Percentiles rank a stretch among this genome's conserved stretches.
These are phyloP conservation scores for Monosporascus sp. DNA, from an alignment of 2,329 filamentous ascomycete genomes.

Conservation along the genomic window DNA sequence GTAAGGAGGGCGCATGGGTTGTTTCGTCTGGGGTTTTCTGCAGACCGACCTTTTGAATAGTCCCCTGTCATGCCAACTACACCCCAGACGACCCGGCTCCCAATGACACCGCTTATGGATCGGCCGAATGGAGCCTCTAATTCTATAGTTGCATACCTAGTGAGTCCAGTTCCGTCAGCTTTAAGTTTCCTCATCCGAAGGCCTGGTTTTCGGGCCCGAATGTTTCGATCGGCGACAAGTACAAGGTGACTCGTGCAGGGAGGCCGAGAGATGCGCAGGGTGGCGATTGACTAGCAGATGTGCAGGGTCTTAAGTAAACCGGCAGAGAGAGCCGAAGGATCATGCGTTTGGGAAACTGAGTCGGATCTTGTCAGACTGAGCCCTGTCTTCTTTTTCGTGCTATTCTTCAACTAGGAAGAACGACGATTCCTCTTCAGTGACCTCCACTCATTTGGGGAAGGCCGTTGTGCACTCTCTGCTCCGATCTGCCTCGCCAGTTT, in stretches of 20 bases:
- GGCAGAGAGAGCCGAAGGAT: no score
- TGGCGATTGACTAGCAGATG: neutral
- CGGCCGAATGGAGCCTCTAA: conserved; percentile 9
- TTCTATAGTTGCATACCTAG: neutral
- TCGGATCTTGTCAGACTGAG: neutral
- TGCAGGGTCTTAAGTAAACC: no score
- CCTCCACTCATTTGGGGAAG: conserved; percentile 4
- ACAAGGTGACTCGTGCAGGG: neutral
- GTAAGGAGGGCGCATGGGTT: conserved; percentile 11
- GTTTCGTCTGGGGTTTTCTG: neutral
- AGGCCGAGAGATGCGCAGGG: neutral
- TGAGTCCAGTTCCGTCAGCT: conserved; percentile 17
- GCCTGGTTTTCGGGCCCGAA: neutral
- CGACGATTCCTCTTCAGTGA: neutral
- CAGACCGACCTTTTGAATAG: conserved; percentile 27
- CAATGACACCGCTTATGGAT: conserved; percentile 20
- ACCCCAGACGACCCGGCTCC: conserved; percentile 19
- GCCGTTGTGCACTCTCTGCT: conserved; percentile 12
- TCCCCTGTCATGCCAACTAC: conserved; percentile 23
- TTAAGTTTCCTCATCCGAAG: neutral
- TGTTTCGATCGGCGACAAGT: neutral
- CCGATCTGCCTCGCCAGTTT: conserved; percentile 19
- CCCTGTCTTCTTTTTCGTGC: neutral
- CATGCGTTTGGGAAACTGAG: no score
- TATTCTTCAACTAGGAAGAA: neutral